Conservation (phyloP, 139 green algal genomes). For the Ettlia oleoabundans region DNA sequence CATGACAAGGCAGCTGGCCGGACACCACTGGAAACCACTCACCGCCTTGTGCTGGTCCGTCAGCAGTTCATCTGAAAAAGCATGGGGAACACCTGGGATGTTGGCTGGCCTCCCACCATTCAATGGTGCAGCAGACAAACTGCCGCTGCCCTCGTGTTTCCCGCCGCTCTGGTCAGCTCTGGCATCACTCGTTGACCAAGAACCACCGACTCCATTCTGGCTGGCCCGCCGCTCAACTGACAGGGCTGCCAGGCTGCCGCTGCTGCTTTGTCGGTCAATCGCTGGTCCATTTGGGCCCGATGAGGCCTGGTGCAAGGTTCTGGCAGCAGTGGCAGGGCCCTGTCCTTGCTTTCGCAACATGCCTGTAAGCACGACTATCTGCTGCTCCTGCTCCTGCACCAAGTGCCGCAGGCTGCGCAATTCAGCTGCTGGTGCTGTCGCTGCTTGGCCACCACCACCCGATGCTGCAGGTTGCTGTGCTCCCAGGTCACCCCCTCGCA, state of each 20-base stretch:
- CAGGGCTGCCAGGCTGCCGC: not conserved
- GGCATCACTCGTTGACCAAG: too few relatives aligned
- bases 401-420: conserved; percentile 20
- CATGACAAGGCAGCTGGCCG: too few relatives aligned
- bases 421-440: too few relatives aligned
- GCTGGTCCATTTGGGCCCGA: not conserved
- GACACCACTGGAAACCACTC: not conserved
- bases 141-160: too few relatives aligned
- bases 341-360: conserved; percentile 28
- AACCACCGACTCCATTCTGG: too few relatives aligned
- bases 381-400: conserved; percentile 64
- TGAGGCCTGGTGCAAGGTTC: not conserved
- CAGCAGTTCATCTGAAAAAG: conserved; percentile 48
- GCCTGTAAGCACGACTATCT: conserved; percentile 72
- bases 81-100: not conserved
- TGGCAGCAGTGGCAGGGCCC: not conserved
- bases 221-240: too few relatives aligned
- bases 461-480: not conserved
- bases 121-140: too few relatives aligned
- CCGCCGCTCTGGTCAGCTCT: too few relatives aligned
- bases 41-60: conserved; percentile 73
- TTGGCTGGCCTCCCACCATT: not conserved
- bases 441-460: not conserved
- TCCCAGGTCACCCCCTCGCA: not conserved
- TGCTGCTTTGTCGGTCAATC: too few relatives aligned